Evolutionary conservation across 2,329 filamentous ascomycete genomes (phyloP).

Genomic region (Kalaharituber pfeilii): DNA sequence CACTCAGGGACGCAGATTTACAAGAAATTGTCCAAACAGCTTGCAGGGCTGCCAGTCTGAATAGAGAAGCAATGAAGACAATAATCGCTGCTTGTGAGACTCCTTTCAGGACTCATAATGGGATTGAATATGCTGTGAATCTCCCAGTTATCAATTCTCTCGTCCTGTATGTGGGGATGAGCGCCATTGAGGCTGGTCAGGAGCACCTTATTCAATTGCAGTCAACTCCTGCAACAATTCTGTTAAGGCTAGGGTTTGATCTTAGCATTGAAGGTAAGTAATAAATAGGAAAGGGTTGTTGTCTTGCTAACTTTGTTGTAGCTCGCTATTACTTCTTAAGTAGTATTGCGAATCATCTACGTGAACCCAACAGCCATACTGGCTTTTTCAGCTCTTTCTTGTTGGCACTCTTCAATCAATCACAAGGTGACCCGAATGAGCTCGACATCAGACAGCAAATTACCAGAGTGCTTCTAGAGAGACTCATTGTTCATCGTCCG

Average conservation of each 20-base stretch:
- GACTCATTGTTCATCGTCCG: slow-evolving; percentile 71
- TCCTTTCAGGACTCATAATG: slow-evolving; percentile 40
- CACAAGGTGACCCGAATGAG: slow-evolving; percentile 56
- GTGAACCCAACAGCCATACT: slow-evolving; percentile 76
- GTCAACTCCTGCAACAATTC: slow-evolving; percentile 49
- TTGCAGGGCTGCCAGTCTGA: slow-evolving; percentile 30
- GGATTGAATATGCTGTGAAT: slow-evolving; percentile 53
- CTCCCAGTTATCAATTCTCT: slow-evolving; percentile 59
- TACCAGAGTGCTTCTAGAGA: slow-evolving; percentile 70
- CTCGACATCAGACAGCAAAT: slow-evolving; percentile 77
- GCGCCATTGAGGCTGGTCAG: slow-evolving; percentile 40
- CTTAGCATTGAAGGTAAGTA: slow-evolving; percentile 43
- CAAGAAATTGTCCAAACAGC: slow-evolving; percentile 35
- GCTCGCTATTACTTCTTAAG: slow-evolving; percentile 68
- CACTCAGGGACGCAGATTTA: slow-evolving; percentile 34
- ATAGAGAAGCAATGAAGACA: slow-evolving; percentile 56
- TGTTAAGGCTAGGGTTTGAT: slow-evolving; percentile 61
- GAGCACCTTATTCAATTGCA: slow-evolving; percentile 39
- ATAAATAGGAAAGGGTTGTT: background rate
- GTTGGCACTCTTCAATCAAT: slow-evolving; percentile 66
- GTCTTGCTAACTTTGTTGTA: slow-evolving; percentile 2
- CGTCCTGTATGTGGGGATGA: slow-evolving; percentile 62
- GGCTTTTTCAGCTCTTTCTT: slow-evolving; percentile 82
- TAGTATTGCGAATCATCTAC: slow-evolving; percentile 78
- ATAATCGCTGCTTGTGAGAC: slow-evolving; percentile 56